Evolutionary conservation across 768 basidiomycete genomes (phyloP).

Genomic region (Tylopilus subfusipes): DNA sequence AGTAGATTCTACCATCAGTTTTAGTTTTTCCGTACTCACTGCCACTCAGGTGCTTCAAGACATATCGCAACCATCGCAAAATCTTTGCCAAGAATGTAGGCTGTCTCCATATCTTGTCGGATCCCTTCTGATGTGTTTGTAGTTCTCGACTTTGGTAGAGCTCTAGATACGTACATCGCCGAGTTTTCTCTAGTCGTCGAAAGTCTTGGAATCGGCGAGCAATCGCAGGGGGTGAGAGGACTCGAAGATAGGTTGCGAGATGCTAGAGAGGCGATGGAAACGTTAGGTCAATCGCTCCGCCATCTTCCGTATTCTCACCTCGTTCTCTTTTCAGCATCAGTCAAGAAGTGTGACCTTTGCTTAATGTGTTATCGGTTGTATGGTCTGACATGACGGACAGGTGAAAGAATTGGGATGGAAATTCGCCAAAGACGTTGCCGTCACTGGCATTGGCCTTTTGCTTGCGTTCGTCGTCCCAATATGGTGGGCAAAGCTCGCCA

Average conservation of each 20-base stretch:
- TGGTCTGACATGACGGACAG: constrained; percentile 7
- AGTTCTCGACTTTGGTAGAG: constrained; percentile 19
- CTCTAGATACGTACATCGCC: constrained; percentile 12
- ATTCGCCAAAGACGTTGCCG: constrained; percentile 9
- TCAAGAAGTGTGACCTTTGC: constrained; percentile 7
- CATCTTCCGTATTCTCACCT: background rate
- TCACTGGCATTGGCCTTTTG: constrained; percentile 13
- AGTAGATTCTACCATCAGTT: background rate
- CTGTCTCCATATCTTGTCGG: background rate
- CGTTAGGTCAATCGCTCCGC: constrained; percentile 1
- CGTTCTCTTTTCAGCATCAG: constrained; percentile 11
- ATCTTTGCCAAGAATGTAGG: constrained; percentile 18
- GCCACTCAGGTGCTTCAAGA: constrained; percentile 9
- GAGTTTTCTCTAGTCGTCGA: constrained; percentile 14
- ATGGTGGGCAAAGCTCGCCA: constrained; percentile 7
- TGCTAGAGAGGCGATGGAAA: constrained; percentile 12
- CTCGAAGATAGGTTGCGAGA: background rate
- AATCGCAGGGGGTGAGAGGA: constrained; percentile 3
- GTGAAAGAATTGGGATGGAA: constrained; percentile 19
- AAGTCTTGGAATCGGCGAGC: background rate
- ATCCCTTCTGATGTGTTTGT: background rate
- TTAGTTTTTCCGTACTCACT: background rate
- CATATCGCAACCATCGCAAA: constrained; percentile 16
- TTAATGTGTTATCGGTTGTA: background rate
- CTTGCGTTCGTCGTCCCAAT: constrained; percentile 12